Percentiles rank a stretch among this genome's conserved stretches.
Conservation (phyloP, 2,329 filamentous ascomycete genomes). For the Arthrobotrys musiformis region DNA sequence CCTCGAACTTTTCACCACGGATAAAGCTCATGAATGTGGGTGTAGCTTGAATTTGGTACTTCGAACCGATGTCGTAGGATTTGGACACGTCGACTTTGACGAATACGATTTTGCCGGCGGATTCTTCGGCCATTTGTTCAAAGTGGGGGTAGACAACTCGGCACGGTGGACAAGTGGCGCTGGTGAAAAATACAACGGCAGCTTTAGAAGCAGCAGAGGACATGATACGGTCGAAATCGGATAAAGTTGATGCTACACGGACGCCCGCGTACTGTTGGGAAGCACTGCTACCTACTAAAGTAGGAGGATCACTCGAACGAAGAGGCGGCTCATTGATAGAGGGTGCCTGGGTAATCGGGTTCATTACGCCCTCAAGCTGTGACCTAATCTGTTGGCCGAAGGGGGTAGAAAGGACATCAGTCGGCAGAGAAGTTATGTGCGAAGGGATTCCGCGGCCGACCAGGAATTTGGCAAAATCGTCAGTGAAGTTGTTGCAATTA, state of each 20-base stretch:
- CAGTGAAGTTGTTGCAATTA: conserved; percentile 98
- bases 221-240: conserved; percentile 72
- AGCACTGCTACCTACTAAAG: conserved; percentile 19
- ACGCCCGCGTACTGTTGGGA: conserved; percentile 66
- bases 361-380: conserved; percentile 74
- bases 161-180: conserved; percentile 84
- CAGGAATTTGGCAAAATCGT: conserved; percentile 89
- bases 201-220: conserved; percentile 72
- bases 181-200: conserved; percentile 91
- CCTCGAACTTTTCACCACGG: conserved; percentile 77
- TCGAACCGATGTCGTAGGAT: conserved; percentile 72
- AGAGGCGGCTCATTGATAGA: conserved; percentile 43
- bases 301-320: conserved; percentile 28
- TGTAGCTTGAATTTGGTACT: conserved; percentile 78
- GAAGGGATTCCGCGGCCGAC: conserved; percentile 87
- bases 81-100: conserved; percentile 84
- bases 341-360: conserved; percentile 66
- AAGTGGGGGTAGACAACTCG: conserved; percentile 83
- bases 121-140: conserved; percentile 79
- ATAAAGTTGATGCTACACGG: conserved; percentile 70
- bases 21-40: conserved; percentile 91
- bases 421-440: conserved; percentile 84
- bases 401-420: conserved; percentile 84
- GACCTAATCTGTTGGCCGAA: conserved; percentile 89
- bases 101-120: conserved; percentile 74